Base-by-base conservation (phyloP, 2,329 filamentous ascomycete genomes). In the Fusarium sp. region DNA sequence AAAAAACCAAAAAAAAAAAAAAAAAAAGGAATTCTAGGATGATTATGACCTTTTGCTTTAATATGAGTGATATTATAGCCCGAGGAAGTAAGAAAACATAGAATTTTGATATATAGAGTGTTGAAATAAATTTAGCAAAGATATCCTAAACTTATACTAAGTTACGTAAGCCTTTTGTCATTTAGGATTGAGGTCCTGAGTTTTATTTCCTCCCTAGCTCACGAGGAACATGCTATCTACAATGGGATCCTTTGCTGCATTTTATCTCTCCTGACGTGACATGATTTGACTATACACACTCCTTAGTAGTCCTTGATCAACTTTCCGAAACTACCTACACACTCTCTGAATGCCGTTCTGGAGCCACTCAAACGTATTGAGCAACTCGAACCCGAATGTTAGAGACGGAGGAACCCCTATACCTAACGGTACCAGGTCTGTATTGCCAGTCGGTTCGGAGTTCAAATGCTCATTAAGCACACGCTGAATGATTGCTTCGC, bases 401-500 rank as follows among this genome's bases (percentile, higher is more conserved):
- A 75, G 64, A 25, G 72, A 78, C 52, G 64, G 71, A 59, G 60
- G 80, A 77, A 70, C 33, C 49, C 82, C 80, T 76, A 82, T 82
- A 41, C 81, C 78, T 25, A 80, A 70, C 7, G 59, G 57, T 7
- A 72, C 70, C 7, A 78, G 60, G 11, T 70, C 74, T 9, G 51
- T 57, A n/a, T 55, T 60, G 29, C 45, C 61, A 23, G 66, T 51
- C 4, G 76, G 61, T 16, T 78, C 72, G 7, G 79, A 77, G 70
- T 87, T 86, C 12, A 87, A 77, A 10, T 84, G 82, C 60, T 86
- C 82, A 58, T 87, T 85, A 27, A 88, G 78, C 11, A 87, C 86
- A 27, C 82, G 83, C 63, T 86, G 83, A 57, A 88, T 86, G 27
- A 86, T 80, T 5, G 78, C 76, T 64, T 84, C 83, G 70, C 84